phyloP scores from a whole-genome alignment of 2,329 filamentous ascomycete genomes.

The Juglanconis juglandina region DNA sequence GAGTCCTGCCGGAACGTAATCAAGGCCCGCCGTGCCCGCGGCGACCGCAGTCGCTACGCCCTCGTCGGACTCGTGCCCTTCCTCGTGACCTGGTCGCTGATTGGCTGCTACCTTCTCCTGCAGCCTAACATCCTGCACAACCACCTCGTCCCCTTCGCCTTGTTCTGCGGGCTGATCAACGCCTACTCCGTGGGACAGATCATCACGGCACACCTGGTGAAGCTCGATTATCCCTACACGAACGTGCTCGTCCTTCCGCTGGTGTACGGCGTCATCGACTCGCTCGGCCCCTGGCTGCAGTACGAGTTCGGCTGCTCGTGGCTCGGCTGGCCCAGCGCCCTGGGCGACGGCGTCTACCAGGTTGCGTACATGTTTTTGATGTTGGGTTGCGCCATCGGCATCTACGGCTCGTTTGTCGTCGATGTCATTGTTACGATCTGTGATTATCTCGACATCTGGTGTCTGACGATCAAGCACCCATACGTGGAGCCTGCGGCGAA shows the following conservation, averaged over 20 bases:
- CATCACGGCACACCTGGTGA: constrained; percentile 89
- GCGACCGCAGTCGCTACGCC: constrained; percentile 68
- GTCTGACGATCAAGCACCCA: constrained; percentile 90
- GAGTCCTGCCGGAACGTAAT: constrained; percentile 82
- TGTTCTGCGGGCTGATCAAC: constrained; percentile 87
- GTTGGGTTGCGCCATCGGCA: constrained; percentile 76
- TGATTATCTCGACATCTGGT: constrained; percentile 98
- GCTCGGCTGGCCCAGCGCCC: constrained; percentile 72
- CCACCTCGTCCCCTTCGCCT: constrained; percentile 83
- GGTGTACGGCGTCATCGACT: constrained; percentile 74
- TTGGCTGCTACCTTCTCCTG: constrained; percentile 75
- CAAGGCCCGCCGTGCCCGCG: constrained; percentile 69
- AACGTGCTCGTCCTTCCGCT: constrained; percentile 82
- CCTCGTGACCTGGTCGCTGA: constrained; percentile 71
- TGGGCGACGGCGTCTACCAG: constrained; percentile 79
- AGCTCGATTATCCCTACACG: constrained; percentile 82
- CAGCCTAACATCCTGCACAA: constrained; percentile 78
- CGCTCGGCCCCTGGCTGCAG: constrained; percentile 67
- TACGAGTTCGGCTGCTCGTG: constrained; percentile 51
- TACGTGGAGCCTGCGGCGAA: constrained; percentile 41
- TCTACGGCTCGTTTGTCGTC: constrained; percentile 97
- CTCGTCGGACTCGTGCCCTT: constrained; percentile 83
- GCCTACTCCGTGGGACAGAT: constrained; percentile 94
- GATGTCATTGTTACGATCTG: constrained; percentile 98
- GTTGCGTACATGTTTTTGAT: constrained; percentile 88